A percentile compares a stretch with the other conserved stretches of the same genome.
Conservation (phyloP, 2,329 filamentous ascomycete species). For the Fusarium incarnatum region DNA sequence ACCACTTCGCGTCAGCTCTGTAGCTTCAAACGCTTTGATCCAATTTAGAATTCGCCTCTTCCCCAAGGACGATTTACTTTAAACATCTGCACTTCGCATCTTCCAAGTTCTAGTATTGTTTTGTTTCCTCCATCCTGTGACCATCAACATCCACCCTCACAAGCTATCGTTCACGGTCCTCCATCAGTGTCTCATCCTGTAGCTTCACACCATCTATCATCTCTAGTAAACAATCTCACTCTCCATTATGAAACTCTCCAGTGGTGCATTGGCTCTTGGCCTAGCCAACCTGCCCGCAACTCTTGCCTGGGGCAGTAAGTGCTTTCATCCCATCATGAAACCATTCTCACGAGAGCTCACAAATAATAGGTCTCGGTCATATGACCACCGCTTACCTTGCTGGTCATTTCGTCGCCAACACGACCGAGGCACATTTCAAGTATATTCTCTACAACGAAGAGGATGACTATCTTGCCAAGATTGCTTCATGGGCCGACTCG, state of each 20-base stretch:
- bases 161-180: neutral
- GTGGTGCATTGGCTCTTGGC: conserved; percentile 46
- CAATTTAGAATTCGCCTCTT: conserved; percentile 23
- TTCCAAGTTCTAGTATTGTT: neutral
- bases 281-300: conserved; percentile 51
- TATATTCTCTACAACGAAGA: conserved; percentile 65
- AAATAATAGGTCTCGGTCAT: conserved; percentile 67
- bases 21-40: conserved; percentile 24
- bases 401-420: conserved; percentile 67
- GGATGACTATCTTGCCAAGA: conserved; percentile 69
- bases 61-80: conserved; percentile 4
- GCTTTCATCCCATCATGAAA: conserved; percentile 23
- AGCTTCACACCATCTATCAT: neutral
- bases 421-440: conserved; percentile 69
- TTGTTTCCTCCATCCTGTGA: neutral
- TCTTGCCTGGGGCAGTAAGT: conserved; percentile 58
- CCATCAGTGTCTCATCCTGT: neutral
- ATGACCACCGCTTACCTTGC: conserved; percentile 74
- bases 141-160: conserved; percentile 1
- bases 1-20: conserved; percentile 33
- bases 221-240: neutral
- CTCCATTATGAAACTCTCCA: conserved; percentile 51
- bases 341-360: conserved; percentile 23
- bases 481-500: conserved; percentile 76
- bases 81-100: conserved; percentile 14